phyloP scores from a whole-genome alignment of 306 rosid species.

The Cercis canadensis region DNA sequence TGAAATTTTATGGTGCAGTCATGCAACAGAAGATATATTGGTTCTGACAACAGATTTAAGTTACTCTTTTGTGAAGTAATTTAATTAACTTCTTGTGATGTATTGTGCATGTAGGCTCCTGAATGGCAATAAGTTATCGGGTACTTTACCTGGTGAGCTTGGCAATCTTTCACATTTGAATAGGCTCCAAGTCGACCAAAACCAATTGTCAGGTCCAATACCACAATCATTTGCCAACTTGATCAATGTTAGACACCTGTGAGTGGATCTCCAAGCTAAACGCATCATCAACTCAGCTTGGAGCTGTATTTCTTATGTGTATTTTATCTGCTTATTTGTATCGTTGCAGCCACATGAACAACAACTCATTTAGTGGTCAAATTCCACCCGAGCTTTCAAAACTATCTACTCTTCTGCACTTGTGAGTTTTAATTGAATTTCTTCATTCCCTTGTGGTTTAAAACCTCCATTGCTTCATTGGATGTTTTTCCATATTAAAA shows the following conservation, averaged over 20 bases:
- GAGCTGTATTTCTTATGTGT: conserved; percentile 33
- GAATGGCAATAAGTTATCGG: conserved; percentile 63
- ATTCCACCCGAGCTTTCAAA: conserved; percentile 57
- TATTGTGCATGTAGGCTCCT: conserved; percentile 52
- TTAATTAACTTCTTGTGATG: conserved; percentile 18
- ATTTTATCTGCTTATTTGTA: conserved; percentile 33
- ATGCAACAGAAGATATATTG: conserved; percentile 14
- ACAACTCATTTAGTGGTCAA: conserved; percentile 69
- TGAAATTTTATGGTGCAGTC: conserved; percentile 9
- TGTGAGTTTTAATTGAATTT: conserved; percentile 54
- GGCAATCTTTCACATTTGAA: conserved; percentile 56
- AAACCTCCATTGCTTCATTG: background rate
- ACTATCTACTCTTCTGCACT: conserved; percentile 49
- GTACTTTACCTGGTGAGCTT: conserved; percentile 66
- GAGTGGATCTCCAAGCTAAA: conserved; percentile 43
- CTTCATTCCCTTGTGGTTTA: conserved; percentile 15
- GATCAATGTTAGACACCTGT: conserved; percentile 58
- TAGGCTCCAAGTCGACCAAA: conserved; percentile 59
- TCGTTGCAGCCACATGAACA: conserved; percentile 69
- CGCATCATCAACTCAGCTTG: conserved; percentile 20
- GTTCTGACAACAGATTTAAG: conserved; percentile 1
- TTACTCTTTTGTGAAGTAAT: conserved; percentile 1
- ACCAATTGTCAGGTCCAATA: conserved; percentile 59
- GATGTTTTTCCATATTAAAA: conserved; percentile 19
- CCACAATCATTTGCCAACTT: conserved; percentile 60